Conservation (phyloP, 2,329 filamentous ascomycete genomes). For the Aspergillus oerlinghausenensis region DNA sequence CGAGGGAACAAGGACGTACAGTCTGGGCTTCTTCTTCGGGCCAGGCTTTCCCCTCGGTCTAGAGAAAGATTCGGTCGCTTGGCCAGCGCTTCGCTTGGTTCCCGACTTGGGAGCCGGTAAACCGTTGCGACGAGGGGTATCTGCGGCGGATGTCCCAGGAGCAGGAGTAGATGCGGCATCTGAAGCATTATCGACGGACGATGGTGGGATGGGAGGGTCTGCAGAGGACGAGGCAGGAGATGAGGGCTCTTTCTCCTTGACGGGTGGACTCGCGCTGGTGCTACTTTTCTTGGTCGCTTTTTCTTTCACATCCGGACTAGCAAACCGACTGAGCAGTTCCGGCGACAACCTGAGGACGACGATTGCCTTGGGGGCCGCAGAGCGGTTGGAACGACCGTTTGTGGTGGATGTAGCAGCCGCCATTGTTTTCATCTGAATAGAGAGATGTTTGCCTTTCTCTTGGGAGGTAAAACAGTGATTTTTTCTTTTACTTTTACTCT, state of each 20-base stretch:
- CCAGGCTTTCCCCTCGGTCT: conserved; percentile 82
- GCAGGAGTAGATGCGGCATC: conserved; percentile 38
- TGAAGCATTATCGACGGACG: conserved; percentile 39
- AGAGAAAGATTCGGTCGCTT: conserved; percentile 55
- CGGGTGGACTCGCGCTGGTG: conserved; percentile 16
- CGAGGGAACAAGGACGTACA: conserved; percentile 59
- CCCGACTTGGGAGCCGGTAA: conserved; percentile 64
- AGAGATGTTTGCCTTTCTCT: background rate
- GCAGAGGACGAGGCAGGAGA: conserved; percentile 36
- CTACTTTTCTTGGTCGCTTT: conserved; percentile 16
- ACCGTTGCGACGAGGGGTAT: conserved; percentile 68
- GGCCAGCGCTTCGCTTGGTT: conserved; percentile 53
- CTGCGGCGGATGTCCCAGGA: conserved; percentile 34
- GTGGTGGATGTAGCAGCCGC: conserved; percentile 23
- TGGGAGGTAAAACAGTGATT: background rate
- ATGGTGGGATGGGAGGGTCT: conserved; percentile 29
- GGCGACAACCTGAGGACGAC: conserved; percentile 39
- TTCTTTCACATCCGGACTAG: conserved; percentile 19
- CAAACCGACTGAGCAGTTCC: conserved; percentile 33
- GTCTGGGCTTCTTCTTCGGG: conserved; percentile 89
- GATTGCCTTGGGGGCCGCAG: conserved; percentile 27
- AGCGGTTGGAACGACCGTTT: conserved; percentile 35
- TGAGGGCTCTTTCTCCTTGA: conserved; percentile 27
- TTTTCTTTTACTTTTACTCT: background rate
- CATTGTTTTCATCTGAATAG: background rate